Evolutionary conservation across 2,329 filamentous ascomycete genomes (phyloP).

Genomic region (Aureobasidium sp.): DNA sequence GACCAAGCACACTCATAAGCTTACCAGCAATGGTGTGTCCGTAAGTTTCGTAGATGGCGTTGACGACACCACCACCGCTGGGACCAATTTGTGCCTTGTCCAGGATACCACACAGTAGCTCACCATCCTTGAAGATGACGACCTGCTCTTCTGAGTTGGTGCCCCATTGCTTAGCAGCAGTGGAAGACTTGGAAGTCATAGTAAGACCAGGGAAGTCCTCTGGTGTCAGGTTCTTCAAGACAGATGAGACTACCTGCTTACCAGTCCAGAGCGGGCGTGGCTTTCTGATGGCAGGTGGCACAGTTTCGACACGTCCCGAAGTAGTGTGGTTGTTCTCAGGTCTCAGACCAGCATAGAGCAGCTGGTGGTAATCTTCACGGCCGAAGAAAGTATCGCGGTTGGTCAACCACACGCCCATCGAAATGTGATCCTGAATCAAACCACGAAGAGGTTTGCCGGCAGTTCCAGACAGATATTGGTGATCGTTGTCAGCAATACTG

Average conservation of each 20-base stretch:
- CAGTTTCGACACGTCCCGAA: conserved; percentile 70
- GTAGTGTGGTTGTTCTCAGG: conserved; percentile 87
- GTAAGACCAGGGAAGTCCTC: conserved; percentile 67
- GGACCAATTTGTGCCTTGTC: conserved; percentile 95
- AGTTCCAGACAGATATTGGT: conserved; percentile 92
- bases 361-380: conserved; percentile 79
- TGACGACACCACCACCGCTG: conserved; percentile 76
- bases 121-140: conserved; percentile 78
- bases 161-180: conserved; percentile 75
- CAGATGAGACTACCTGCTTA: conserved; percentile 89
- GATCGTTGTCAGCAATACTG: conserved; percentile 90
- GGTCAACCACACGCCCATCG: conserved; percentile 84
- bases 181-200: conserved; percentile 71
- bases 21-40: conserved; percentile 81
- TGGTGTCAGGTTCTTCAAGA: conserved; percentile 86
- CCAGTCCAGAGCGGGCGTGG: conserved; percentile 83
- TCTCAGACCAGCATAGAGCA: conserved; percentile 84
- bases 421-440: conserved; percentile 97
- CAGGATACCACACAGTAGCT: conserved; percentile 82
- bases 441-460: conserved; percentile 89
- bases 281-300: conserved; percentile 75
- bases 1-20: conserved; percentile 79
- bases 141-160: conserved; percentile 63
- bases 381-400: conserved; percentile 88
- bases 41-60: conserved; percentile 88